Evolutionary conservation across 2,329 filamentous ascomycete genomes (phyloP), one percentile per base, ranked within the genome.

Genomic region (Plenodomus biglobosus): DNA sequence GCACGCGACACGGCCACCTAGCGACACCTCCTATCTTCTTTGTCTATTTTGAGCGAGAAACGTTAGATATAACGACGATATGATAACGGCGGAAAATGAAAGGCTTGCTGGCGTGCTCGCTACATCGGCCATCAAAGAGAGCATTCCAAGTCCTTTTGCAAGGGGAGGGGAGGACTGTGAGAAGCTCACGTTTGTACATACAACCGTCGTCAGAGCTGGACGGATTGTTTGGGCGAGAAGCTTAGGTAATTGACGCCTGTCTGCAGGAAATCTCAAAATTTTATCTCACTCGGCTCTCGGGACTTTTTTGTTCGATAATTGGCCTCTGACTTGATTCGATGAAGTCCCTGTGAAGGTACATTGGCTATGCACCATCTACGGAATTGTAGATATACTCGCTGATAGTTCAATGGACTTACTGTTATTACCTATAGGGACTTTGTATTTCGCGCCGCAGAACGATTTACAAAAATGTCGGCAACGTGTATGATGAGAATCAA

Each of bases 31-130:
- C 49, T 48, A 49, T 49, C 57, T 62, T 66, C 50, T 59, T 63
- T 69, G 58, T 67, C 54, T 57, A 63, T 64, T 64, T 66, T 56
- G 58, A 68, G 65, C 63, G 63, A 61, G 52, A 56, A 55, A 56
- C 56, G 61, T 62, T 65, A 60, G 55, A 68, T 60, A 58, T 70
- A 61, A 71, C 55, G 65, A 69, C 58, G 64, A 65, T 61, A 71
- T 66, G 68, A 71, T 69, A 56, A 70, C 59, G 59, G 66, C 55
- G 55, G 35, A 63, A n/a, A 59, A 68, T 50, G 59, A 61, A 60
- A 40, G 44, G 59, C 48, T 48, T 50, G 50, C 52, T 53, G 52
- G 40, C 27, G 27, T 32, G 15, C 15, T 32, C 27, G 27, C 27
- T 32, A 32, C 15, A 3, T 32, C 6, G 27, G 15, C 13, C 27